Evolutionary conservation across 2,329 filamentous ascomycete genomes (phyloP).

Genomic region (Hypoxylon sp.): DNA sequence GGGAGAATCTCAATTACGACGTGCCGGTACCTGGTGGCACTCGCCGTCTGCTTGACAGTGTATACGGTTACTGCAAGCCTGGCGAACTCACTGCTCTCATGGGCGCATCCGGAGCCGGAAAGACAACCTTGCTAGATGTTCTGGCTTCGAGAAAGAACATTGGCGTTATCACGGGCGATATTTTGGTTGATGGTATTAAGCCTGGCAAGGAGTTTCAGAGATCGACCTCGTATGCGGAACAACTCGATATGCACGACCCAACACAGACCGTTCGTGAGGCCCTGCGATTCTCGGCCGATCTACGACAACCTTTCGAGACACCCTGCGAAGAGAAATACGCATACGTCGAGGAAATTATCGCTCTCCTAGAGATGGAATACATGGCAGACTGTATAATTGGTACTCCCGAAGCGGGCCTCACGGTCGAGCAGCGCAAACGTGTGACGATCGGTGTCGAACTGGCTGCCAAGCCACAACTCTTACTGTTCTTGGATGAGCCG

Average conservation of each 20-base stretch:
- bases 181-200: conserved; percentile 69
- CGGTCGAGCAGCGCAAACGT: conserved; percentile 76
- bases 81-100: conserved; percentile 84
- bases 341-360: conserved; percentile 74
- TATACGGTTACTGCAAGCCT: conserved; percentile 80
- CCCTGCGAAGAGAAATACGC: conserved; percentile 69
- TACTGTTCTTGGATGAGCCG: conserved; percentile 85
- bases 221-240: conserved; percentile 74
- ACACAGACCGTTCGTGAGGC: conserved; percentile 75
- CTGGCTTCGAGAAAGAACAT: conserved; percentile 74
- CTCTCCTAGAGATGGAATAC: conserved; percentile 70
- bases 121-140: conserved; percentile 87
- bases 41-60: conserved; percentile 68
- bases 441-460: conserved; percentile 95
- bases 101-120: conserved; percentile 88
- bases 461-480: conserved; percentile 82
- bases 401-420: conserved; percentile 76
- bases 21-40: conserved; percentile 72
- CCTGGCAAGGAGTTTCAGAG: conserved; percentile 73
- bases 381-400: conserved; percentile 73
- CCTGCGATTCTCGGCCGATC: conserved; percentile 73
- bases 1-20: conserved; percentile 87
- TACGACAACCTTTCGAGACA: conserved; percentile 70
- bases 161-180: conserved; percentile 70
- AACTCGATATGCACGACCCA: conserved; percentile 73